Percentiles rank a stretch among this genome's conserved stretches.
These are phyloP conservation scores for Tritrichomonas foetus DNA, from an alignment of 208 protist species.

Conservation along the genomic window DNA sequence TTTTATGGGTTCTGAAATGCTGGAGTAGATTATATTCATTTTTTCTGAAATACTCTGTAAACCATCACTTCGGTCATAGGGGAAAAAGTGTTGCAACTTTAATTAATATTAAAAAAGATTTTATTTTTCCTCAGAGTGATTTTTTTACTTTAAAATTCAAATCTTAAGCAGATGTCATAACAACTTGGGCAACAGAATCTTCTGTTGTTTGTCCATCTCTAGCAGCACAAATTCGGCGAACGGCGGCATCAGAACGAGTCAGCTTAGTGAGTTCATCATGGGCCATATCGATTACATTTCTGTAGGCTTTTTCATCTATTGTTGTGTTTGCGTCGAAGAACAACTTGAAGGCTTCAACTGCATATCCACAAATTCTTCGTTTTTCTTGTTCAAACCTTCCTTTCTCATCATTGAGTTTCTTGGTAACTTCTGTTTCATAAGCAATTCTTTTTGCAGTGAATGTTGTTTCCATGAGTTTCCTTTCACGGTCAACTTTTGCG, in stretches of 20 bases:
- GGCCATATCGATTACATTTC: neutral
- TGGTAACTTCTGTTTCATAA: neutral
- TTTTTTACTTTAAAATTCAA: too few species aligned
- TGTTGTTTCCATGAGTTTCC: neutral
- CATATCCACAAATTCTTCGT: neutral
- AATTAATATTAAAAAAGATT: too few species aligned
- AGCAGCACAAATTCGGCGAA: neutral
- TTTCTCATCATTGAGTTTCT: neutral
- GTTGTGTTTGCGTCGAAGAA: neutral
- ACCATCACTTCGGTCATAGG: too few species aligned
- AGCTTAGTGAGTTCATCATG: neutral
- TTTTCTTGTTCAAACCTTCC: neutral
- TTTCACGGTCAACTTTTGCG: neutral
- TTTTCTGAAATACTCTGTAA: too few species aligned
- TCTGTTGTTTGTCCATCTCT: slow-evolving; percentile 26
- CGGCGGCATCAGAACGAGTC: neutral
- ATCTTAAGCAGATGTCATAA: neutral
- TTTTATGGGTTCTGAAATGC: too few species aligned
- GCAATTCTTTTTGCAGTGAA: neutral
- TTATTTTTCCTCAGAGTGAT: too few species aligned
- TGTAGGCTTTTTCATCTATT: neutral
- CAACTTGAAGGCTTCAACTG: neutral
- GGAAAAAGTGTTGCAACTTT: too few species aligned
- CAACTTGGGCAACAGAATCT: neutral
- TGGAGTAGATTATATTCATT: too few species aligned